Evolutionary conservation across 1,284 basidiomycete genomes (phyloP).

Genomic region (Microbotryum silenes-acaulis): DNA sequence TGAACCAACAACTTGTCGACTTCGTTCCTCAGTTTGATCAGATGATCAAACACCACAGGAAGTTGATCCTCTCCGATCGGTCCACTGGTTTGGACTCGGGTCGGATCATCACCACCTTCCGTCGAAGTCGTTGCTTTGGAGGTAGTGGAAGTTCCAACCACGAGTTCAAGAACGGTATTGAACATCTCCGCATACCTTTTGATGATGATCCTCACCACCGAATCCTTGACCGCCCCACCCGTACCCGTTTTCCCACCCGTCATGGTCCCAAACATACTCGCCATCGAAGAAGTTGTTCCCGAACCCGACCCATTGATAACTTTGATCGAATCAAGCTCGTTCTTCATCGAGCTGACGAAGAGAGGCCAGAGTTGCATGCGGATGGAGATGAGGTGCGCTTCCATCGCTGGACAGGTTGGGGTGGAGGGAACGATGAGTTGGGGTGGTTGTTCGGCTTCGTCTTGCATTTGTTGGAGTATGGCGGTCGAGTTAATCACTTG

Average conservation of each 20-base stretch:
- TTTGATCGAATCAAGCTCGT: constrained; percentile 69
- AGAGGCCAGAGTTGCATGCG: constrained; percentile 81
- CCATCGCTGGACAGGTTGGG: constrained; percentile 69
- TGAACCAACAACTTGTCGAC: constrained; percentile 66
- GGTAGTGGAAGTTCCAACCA: constrained; percentile 46
- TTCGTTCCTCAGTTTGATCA: constrained; percentile 77
- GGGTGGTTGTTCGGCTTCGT: not conserved
- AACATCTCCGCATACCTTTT: constrained; percentile 67
- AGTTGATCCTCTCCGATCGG: too few species aligned
- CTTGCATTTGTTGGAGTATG: not conserved
- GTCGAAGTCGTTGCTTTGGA: too few species aligned
- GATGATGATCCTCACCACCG: constrained; percentile 52
- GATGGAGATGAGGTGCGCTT: constrained; percentile 66
- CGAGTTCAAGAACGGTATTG: constrained; percentile 58
- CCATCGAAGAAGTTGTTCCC: constrained; percentile 30
- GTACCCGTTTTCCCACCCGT: constrained; percentile 45
- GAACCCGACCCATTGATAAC: constrained; percentile 56
- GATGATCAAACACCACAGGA: constrained; percentile 46
- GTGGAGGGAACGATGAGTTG: constrained; percentile 25
- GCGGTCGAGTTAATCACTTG: not conserved
- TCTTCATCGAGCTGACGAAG: constrained; percentile 80
- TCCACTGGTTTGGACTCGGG: too few species aligned
- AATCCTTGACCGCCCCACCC: constrained; percentile 53
- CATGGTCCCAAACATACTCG: constrained; percentile 48
- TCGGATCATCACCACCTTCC: too few species aligned